phyloP scores from a whole-genome alignment of 495 filamentous ascomycete genomes.

The Podospora pseudocomata region DNA sequence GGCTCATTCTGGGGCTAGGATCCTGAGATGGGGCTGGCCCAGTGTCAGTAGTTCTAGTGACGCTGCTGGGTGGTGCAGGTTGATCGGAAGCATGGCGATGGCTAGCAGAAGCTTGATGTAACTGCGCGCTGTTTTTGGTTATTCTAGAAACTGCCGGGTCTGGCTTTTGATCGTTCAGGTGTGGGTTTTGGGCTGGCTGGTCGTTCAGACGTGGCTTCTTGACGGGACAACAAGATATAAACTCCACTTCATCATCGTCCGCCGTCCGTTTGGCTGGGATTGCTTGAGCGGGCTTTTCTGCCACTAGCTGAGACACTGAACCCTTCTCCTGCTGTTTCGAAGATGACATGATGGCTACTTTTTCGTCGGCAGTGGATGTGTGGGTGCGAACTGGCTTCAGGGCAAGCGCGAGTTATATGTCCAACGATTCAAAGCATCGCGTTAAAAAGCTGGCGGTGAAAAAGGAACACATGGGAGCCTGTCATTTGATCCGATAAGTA shows the following conservation, averaged over 20 bases:
- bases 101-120: background rate
- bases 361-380: too few relatives aligned
- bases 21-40: conserved; percentile 3
- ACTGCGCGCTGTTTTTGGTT: background rate
- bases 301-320: background rate
- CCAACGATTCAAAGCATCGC: background rate
- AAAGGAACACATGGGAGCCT: background rate
- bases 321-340: background rate
- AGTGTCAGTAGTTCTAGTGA: background rate
- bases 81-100: background rate
- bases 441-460: background rate
- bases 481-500: background rate
- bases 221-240: conserved; percentile 42
- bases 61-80: background rate
- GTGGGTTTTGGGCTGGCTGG: conserved; percentile 26
- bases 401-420: background rate
- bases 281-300: background rate
- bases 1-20: background rate
- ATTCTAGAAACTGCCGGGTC: conserved; percentile 12
- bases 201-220: conserved; percentile 33
- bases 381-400: too few relatives aligned
- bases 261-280: conserved; percentile 7
- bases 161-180: conserved; percentile 13
- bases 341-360: background rate
- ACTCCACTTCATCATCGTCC: conserved; percentile 45